Base-by-base conservation (phyloP, 225 moss, liverwort and hornwort species). In the Climacium dendroides region DNA sequence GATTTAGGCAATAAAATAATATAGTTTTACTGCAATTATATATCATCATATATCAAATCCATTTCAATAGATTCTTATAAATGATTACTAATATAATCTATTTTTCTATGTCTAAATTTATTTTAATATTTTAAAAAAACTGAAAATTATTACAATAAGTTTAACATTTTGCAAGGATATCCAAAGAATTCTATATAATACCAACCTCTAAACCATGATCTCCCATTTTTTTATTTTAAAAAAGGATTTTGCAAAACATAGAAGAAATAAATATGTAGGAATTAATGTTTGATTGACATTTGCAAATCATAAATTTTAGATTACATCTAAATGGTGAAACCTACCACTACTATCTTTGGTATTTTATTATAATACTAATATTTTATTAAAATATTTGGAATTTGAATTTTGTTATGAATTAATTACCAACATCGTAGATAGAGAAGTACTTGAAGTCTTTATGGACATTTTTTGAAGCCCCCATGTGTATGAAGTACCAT, bases 381-480 rank as follows among this genome's bases (percentile, higher is more conserved):
- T n/a, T n/a, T n/a, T n/a, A n/a, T n/a, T n/a, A n/a, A n/a, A n/a
- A n/a, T n/a, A n/a, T n/a, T n/a, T n/a, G n/a, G n/a, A n/a, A n/a
- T n/a, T n/a, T n/a, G n/a, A n/a, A n/a, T n/a, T 53, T 77, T 43
- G 47, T 50, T 35, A 32, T 61, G 30, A 85, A 53, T 58, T 6
- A 37, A 54, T 82, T 53, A 81, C 0, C 26, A 86, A 54, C 14
- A 74, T 12, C 1, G 64, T 73, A 53, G 71, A 84, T n/a, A 57
- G 35, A 69, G 55, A 83, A 25, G 59, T 37, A 5, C 34, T 92
- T 37, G 25, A 90, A 37, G 74, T 92, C 35, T 90, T 15, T 7
- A 71, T 92, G 19, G 88, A 90, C 22, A 90, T 90, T 45, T n/a
- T 92, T 92, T 86, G 75, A 90, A 75, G 88, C 88, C 6, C 54